phyloP scores from a whole-genome alignment of 129 eudicot genomes.

The Ambrosia trifida region DNA sequence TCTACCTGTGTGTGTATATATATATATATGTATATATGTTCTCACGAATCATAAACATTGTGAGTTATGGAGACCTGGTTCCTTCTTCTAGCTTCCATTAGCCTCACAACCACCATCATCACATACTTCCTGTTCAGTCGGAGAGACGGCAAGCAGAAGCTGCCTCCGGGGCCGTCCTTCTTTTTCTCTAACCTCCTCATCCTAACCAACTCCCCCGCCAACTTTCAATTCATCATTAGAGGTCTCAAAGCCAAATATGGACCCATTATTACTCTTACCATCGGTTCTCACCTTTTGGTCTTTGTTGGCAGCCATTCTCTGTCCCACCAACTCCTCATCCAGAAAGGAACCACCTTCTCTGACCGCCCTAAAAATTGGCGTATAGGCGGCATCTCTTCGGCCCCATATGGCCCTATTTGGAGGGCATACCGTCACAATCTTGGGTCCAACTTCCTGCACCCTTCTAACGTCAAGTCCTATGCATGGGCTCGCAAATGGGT shows the following conservation, averaged over 20 bases:
- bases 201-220: background rate
- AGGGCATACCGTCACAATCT: background rate
- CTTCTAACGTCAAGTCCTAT: background rate
- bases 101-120: background rate
- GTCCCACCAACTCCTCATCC: background rate
- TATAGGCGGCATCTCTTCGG: background rate
- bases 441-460: background rate
- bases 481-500: background rate
- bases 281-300: background rate
- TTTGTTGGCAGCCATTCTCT: background rate
- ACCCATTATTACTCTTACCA: background rate
- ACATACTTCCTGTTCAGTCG: background rate
- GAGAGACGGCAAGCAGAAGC: background rate
- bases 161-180: background rate
- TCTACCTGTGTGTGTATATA: too few species aligned
- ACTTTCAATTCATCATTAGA: background rate
- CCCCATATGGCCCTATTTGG: background rate
- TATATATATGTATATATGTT: too few species aligned
- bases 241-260: background rate
- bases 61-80: background rate
- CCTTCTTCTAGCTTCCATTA: background rate
- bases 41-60: too few species aligned
- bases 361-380: background rate
- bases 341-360: background rate
- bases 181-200: background rate